These are phyloP conservation scores for Nymphaea thermarum DNA, from an alignment of 164 flowering plant genomes.

Conservation along the genomic window DNA sequence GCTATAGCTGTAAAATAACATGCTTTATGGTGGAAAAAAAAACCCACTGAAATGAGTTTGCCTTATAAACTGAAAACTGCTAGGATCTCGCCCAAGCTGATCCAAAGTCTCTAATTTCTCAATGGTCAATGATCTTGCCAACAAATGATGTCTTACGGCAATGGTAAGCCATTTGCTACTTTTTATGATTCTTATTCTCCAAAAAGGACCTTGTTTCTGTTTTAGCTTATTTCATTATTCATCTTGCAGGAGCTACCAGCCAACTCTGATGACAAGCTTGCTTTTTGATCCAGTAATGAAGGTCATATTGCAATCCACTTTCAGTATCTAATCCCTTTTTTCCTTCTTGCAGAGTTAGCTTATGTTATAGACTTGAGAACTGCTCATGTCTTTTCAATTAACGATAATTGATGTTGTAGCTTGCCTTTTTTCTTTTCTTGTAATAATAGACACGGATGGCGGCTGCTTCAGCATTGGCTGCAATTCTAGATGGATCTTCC, in stretches of 20 bases:
- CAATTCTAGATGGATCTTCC: constrained; percentile 76
- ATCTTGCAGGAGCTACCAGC: constrained; percentile 63
- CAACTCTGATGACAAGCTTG: constrained; percentile 77
- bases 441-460: constrained; percentile 47
- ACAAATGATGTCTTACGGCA: constrained; percentile 66
- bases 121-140: constrained; percentile 86
- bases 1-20: too few species aligned
- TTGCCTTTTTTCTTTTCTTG: constrained; percentile 6
- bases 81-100: constrained; percentile 92
- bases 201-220: not conserved
- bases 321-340: not conserved
- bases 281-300: constrained; percentile 77
- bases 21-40: too few species aligned
- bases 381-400: too few species aligned
- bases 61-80: constrained; percentile 4
- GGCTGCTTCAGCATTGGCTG: constrained; percentile 56
- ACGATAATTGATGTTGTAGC: not conserved
- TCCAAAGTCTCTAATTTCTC: constrained; percentile 55
- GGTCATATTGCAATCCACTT: constrained; percentile 23
- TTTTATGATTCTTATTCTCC: not conserved
- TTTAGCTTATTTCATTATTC: not conserved
- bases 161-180: constrained; percentile 32
- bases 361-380: too few species aligned
- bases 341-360: too few species aligned
- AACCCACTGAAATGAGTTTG: too few species aligned